A percentile compares a stretch with the other conserved stretches of the same genome.
These are phyloP conservation scores for Drosera capensis DNA, from an alignment of 148 eudicot species.

Conservation along the genomic window DNA sequence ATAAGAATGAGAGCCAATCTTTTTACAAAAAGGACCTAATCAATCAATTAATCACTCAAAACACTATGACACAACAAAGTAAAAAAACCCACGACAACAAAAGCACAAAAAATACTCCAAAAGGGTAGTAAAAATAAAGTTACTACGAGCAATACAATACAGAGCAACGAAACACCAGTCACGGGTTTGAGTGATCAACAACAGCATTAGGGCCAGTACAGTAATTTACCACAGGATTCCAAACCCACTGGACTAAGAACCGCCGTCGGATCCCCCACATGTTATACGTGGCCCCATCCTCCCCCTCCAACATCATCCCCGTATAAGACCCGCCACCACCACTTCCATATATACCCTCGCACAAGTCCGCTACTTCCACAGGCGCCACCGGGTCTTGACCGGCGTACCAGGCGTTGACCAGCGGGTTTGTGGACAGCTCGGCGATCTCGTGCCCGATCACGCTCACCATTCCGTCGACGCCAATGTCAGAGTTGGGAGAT, in stretches of 20 bases:
- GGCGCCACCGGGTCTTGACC: constrained; percentile 92
- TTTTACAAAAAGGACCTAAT: too few relatives aligned
- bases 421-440: constrained; percentile 70
- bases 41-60: too few relatives aligned
- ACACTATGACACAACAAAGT: too few relatives aligned
- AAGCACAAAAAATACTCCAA: too few relatives aligned
- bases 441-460: constrained; percentile 82
- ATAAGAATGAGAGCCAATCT: too few relatives aligned
- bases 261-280: constrained; percentile 52
- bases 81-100: too few relatives aligned
- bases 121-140: too few relatives aligned
- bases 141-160: too few relatives aligned
- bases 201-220: constrained; percentile 93
- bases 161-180: too few relatives aligned
- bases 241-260: constrained; percentile 89
- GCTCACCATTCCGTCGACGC: constrained; percentile 86
- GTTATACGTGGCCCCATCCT: constrained; percentile 52
- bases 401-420: constrained; percentile 90
- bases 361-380: constrained; percentile 82
- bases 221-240: constrained; percentile 67
- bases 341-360: constrained; percentile 81
- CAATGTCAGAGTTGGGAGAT: constrained; percentile 70
- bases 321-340: constrained; percentile 95
- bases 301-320: constrained; percentile 59
- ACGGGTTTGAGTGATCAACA: too few relatives aligned